phyloP scores from a whole-genome alignment of 305 asterid species.

The Fraxinus greggii region DNA sequence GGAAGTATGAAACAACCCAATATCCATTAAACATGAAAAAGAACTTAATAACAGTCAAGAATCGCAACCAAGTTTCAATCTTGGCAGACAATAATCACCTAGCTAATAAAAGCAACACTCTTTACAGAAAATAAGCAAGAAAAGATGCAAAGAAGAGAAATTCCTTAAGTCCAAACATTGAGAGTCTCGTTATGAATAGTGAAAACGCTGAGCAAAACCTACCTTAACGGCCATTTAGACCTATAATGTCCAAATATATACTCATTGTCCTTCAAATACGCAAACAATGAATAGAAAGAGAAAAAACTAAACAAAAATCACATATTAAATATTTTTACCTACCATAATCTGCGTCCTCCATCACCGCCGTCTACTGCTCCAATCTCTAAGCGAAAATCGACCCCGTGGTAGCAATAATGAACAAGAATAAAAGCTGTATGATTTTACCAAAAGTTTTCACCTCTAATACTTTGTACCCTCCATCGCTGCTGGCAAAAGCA shows the following conservation, averaged over 20 bases:
- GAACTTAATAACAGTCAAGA: not conserved
- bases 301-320: not conserved
- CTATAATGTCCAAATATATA: conserved; percentile 74
- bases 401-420: no score
- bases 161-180: conserved; percentile 91
- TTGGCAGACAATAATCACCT: not conserved
- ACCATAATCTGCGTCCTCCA: no score
- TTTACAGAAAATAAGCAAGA: not conserved
- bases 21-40: not conserved
- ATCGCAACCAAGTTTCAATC: not conserved
- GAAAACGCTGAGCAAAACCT: conserved; percentile 68
- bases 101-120: not conserved
- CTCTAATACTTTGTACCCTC: no score
- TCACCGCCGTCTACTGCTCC: no score
- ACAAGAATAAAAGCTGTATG: no score
- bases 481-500: no score
- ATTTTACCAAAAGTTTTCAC: no score
- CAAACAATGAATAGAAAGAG: conserved; percentile 83
- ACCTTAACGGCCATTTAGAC: conserved; percentile 90
- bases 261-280: conserved; percentile 87
- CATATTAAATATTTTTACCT: no score
- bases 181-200: conserved; percentile 91
- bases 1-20: not conserved
- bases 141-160: conserved; percentile 12
- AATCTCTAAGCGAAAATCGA: no score